These are phyloP conservation scores for Cercospora sp. DNA, from an alignment of 2,329 filamentous ascomycete species.

Conservation along the genomic window DNA sequence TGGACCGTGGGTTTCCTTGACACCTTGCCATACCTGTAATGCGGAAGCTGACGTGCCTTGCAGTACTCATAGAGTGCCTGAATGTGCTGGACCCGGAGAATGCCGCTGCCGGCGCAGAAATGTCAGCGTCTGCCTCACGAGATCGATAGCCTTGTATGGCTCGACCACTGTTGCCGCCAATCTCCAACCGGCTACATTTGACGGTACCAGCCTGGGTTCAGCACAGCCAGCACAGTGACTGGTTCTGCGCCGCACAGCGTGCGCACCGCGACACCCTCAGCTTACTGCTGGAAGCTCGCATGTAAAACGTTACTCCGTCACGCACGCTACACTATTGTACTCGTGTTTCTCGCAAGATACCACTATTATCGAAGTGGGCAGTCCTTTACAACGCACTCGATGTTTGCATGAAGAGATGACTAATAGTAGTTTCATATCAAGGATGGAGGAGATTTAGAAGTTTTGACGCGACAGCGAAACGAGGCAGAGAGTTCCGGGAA, in stretches of 20 bases:
- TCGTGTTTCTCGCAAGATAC: slow-evolving; percentile 15
- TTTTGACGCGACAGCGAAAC: neutral
- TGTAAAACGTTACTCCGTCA: slow-evolving; percentile 1
- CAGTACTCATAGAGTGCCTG: slow-evolving; percentile 30
- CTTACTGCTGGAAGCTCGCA: neutral
- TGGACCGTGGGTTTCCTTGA: slow-evolving; percentile 63
- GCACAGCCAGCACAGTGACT: neutral
- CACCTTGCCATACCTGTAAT: neutral
- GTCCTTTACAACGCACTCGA: slow-evolving; percentile 16
- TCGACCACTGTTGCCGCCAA: neutral
- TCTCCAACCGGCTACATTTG: neutral
- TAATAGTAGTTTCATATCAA: slow-evolving; percentile 16
- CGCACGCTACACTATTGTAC: slow-evolving; percentile 12
- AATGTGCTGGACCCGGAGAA: slow-evolving; percentile 27
- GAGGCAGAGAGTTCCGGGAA: neutral
- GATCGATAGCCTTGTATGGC: slow-evolving; percentile 17
- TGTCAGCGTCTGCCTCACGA: slow-evolving; percentile 22
- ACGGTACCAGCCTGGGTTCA: neutral
- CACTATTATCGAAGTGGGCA: slow-evolving; percentile 11
- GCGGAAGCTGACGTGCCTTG: slow-evolving; percentile 14
- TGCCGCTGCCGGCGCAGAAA: slow-evolving; percentile 23
- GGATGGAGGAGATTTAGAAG: neutral
- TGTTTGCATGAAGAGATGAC: slow-evolving; percentile 20
- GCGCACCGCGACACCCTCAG: neutral
- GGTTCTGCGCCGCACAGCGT: neutral